Evolutionary conservation across 306 rosid species (phyloP).

Genomic region (Castanopsis chinensis): DNA sequence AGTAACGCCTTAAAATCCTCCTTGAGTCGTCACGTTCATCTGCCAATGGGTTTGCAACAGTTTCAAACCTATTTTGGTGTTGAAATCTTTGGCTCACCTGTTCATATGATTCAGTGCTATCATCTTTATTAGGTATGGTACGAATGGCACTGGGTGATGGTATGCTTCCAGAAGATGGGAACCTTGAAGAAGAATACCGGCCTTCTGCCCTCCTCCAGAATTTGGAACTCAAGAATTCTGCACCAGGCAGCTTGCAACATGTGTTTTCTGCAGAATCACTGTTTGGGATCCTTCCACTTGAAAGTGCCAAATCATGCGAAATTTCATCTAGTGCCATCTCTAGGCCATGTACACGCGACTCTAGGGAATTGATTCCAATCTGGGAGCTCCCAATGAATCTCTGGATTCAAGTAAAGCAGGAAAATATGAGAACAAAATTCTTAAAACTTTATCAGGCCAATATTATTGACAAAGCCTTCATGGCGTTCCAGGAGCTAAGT

Average conservation of each 20-base stretch:
- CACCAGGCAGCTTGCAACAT: conserved; percentile 92
- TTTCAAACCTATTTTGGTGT: conserved; percentile 39
- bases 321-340: conserved; percentile 90
- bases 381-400: conserved; percentile 95
- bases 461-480: background rate
- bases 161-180: conserved; percentile 46
- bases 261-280: conserved; percentile 54
- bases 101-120: conserved; percentile 30
- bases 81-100: conserved; percentile 47
- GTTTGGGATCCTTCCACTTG: conserved; percentile 61
- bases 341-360: conserved; percentile 86
- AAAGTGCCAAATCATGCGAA: conserved; percentile 76
- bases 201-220: conserved; percentile 86
- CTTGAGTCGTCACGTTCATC: conserved; percentile 36
- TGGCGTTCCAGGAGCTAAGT: background rate
- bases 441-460: background rate
- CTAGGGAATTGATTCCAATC: conserved; percentile 78
- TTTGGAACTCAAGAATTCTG: conserved; percentile 89
- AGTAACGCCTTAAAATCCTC: conserved; percentile 29
- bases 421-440: background rate
- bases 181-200: conserved; percentile 52
- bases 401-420: conserved; percentile 37
- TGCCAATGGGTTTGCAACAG: conserved; percentile 36
- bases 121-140: conserved; percentile 36
- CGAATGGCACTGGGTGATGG: conserved; percentile 37